phyloP scores from a whole-genome alignment of 2,329 filamentous ascomycete species.

The Ascocoryne sarcoides region DNA sequence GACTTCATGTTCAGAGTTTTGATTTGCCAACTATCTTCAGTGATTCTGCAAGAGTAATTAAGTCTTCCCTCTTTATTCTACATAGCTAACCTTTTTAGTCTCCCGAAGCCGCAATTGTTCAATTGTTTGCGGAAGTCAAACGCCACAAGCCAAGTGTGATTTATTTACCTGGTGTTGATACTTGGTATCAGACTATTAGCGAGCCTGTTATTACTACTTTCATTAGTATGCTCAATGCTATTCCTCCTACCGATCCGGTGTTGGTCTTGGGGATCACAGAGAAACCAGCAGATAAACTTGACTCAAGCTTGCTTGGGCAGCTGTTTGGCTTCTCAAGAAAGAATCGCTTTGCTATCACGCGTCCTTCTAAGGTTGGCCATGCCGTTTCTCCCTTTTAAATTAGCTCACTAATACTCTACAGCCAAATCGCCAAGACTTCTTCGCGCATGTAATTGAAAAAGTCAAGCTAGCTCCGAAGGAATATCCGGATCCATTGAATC shows the following conservation, averaged over 20 bases:
- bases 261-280: constrained; percentile 82
- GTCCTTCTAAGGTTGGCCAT: constrained; percentile 53
- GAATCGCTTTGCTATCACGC: constrained; percentile 62
- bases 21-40: constrained; percentile 81
- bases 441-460: constrained; percentile 63
- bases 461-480: constrained; percentile 72
- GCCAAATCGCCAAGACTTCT: constrained; percentile 68
- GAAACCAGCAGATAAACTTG: constrained; percentile 51
- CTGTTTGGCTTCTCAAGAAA: constrained; percentile 79
- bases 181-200: constrained; percentile 63
- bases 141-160: constrained; percentile 94
- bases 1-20: constrained; percentile 89
- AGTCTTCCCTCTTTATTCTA: neutral
- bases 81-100: constrained; percentile 15
- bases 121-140: constrained; percentile 85
- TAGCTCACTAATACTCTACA: constrained; percentile 29
- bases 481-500: constrained; percentile 77
- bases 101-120: constrained; percentile 75
- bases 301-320: constrained; percentile 57
- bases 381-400: neutral
- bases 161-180: constrained; percentile 82
- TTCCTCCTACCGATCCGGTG: constrained; percentile 85
- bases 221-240: constrained; percentile 67
- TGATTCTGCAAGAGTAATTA: constrained; percentile 62
- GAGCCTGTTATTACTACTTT: constrained; percentile 71